Conservation (phyloP, 2,329 filamentous ascomycete genomes). For the Colletotrichum chrysophilum region DNA sequence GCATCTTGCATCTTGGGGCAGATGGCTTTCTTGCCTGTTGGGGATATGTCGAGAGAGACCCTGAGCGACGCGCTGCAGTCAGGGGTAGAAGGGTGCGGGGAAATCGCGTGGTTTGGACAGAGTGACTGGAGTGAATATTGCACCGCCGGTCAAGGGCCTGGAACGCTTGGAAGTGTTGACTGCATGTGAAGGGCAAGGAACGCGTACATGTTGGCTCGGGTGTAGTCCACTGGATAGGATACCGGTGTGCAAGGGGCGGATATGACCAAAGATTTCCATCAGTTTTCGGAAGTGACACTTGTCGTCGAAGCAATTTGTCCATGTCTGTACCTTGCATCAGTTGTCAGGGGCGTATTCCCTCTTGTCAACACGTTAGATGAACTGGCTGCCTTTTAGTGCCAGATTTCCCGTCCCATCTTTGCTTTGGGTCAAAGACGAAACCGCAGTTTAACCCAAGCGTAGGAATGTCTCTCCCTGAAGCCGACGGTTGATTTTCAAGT, state of each 20-base stretch:
- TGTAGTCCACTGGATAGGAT: neutral
- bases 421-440: neutral
- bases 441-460: neutral
- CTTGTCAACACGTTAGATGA: neutral
- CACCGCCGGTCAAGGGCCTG: neutral
- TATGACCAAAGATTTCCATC: neutral
- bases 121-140: neutral
- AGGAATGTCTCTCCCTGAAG: neutral
- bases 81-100: neutral
- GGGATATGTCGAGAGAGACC: neutral
- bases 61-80: neutral
- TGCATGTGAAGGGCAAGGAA: neutral
- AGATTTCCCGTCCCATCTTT: neutral
- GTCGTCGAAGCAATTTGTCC: neutral
- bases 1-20: neutral
- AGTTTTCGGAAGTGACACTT: neutral
- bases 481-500: neutral
- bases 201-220: neutral
- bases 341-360: neutral
- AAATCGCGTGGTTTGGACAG: neutral
- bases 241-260: slow-evolving; percentile 17
- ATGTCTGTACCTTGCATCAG: neutral
- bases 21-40: neutral
- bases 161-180: neutral
- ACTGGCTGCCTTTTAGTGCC: neutral